phyloP scores from a whole-genome alignment of 192 early-diverging fungal genomes.

The Coemansia nantahalensis region DNA sequence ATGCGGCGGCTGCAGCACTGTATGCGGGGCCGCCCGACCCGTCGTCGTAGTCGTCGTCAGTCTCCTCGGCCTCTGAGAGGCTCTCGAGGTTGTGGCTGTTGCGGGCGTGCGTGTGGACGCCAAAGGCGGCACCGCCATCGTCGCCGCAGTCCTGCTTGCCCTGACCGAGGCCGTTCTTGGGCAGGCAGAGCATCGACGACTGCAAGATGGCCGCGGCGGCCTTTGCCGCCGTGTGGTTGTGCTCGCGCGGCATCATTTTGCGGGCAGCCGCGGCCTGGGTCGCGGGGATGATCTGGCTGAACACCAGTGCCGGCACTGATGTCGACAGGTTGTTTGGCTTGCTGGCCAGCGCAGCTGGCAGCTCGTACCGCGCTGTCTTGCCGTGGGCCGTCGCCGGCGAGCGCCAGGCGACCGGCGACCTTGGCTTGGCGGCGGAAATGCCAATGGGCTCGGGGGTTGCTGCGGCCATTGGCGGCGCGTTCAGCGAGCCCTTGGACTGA shows the following conservation, averaged over 20 bases:
- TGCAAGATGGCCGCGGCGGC: constrained; percentile 49
- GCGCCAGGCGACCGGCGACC: constrained; percentile 30
- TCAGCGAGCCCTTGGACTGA: no score
- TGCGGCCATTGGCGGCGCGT: constrained; percentile 1
- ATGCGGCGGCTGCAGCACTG: constrained; percentile 25
- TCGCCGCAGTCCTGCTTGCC: constrained; percentile 37
- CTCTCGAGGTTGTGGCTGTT: constrained; percentile 37
- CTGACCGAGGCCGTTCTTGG: constrained; percentile 51
- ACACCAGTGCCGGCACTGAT: constrained; percentile 50
- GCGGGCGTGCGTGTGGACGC: constrained; percentile 1
- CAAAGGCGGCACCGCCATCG: constrained; percentile 1
- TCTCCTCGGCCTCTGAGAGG: constrained; percentile 43
- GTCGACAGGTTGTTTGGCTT: constrained; percentile 44
- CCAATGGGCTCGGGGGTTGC: constrained; percentile 4
- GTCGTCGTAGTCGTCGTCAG: constrained; percentile 17
- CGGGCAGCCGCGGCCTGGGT: constrained; percentile 52
- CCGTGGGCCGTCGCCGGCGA: constrained; percentile 4
- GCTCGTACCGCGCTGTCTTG: background rate
- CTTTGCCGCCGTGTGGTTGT: constrained; percentile 46
- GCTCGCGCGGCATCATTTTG: constrained; percentile 56
- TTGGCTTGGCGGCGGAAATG: constrained; percentile 18
- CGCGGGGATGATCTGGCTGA: constrained; percentile 55
- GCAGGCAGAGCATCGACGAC: constrained; percentile 48
- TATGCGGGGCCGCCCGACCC: no score
- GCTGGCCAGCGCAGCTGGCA: background rate